Conservation (phyloP, 345 rosid species). For the Gossypium raimondii region DNA sequence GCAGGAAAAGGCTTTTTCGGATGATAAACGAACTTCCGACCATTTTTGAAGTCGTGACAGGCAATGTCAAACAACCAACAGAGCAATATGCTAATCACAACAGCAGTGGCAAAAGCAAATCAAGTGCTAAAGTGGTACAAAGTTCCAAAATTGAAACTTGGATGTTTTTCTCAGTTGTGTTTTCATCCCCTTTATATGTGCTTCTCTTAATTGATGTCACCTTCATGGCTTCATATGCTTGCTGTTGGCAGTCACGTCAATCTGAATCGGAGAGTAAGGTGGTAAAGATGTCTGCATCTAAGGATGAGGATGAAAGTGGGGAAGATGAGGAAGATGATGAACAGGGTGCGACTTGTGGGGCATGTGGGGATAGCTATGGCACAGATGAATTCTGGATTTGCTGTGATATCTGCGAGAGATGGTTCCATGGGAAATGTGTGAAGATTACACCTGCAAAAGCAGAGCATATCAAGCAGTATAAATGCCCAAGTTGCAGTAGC, state of each 20-base stretch:
- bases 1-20: slow-evolving; percentile 97
- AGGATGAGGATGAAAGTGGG: slow-evolving; percentile 82
- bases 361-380: slow-evolving; percentile 89
- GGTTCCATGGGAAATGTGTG: no score
- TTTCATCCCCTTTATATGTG: background rate
- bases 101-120: slow-evolving; percentile 65
- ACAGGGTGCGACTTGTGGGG: slow-evolving; percentile 94
- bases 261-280: slow-evolving; percentile 53
- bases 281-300: slow-evolving; percentile 64
- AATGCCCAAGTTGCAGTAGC: slow-evolving; percentile 92
- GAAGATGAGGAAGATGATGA: slow-evolving; percentile 83
- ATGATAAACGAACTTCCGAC: slow-evolving; percentile 94
- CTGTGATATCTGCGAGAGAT: no score
- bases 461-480: slow-evolving; percentile 96
- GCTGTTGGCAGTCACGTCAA: slow-evolving; percentile 55
- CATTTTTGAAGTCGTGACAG: slow-evolving; percentile 83
- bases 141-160: slow-evolving; percentile 6
- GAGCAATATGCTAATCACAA: slow-evolving; percentile 65
- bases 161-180: background rate
- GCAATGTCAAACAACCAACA: slow-evolving; percentile 63
- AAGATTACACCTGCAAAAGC: slow-evolving; percentile 33
- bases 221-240: background rate
- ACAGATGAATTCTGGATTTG: slow-evolving; percentile 55
- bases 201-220: background rate
- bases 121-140: slow-evolving; percentile 62